phyloP scores from a whole-genome alignment of 2,329 filamentous ascomycete genomes.

The Calonectria hongkongensis region DNA sequence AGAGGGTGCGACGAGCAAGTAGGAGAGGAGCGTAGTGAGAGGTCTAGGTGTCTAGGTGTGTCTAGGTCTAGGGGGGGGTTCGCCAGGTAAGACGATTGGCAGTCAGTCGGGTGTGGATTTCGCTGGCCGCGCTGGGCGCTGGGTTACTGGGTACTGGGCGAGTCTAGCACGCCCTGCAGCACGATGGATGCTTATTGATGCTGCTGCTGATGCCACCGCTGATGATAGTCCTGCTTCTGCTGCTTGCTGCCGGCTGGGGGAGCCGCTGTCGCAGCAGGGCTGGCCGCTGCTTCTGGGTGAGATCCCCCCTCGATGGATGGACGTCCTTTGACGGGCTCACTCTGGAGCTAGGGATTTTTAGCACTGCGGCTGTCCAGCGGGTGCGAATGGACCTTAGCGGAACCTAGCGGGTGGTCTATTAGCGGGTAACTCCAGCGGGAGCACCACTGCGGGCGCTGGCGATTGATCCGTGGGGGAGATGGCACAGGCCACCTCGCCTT shows the following conservation, averaged over 20 bases:
- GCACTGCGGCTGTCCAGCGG: slow-evolving; percentile 44
- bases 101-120: slow-evolving; percentile 15
- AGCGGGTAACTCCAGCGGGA: slow-evolving; percentile 39
- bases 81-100: slow-evolving; percentile 15
- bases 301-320: slow-evolving; percentile 1
- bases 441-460: slow-evolving; percentile 36
- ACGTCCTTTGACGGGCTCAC: slow-evolving; percentile 11
- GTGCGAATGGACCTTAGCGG: slow-evolving; percentile 27
- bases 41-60: neutral
- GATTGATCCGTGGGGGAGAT: slow-evolving; percentile 32
- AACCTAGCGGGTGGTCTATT: slow-evolving; percentile 43
- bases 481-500: slow-evolving; percentile 21
- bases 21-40: neutral
- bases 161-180: slow-evolving; percentile 20
- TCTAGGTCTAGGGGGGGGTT: neutral
- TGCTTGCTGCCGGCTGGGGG: slow-evolving; percentile 10
- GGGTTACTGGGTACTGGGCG: slow-evolving; percentile 23
- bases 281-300: slow-evolving; percentile 24
- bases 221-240: neutral
- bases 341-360: slow-evolving; percentile 43
- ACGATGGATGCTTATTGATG: slow-evolving; percentile 14
- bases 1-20: slow-evolving; percentile 5
- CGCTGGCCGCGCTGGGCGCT: slow-evolving; percentile 38
- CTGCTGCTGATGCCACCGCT: slow-evolving; percentile 8
- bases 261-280: slow-evolving; percentile 28